phyloP scores from a whole-genome alignment of 75 land plant species.

The Sequoiadendron giganteum region DNA sequence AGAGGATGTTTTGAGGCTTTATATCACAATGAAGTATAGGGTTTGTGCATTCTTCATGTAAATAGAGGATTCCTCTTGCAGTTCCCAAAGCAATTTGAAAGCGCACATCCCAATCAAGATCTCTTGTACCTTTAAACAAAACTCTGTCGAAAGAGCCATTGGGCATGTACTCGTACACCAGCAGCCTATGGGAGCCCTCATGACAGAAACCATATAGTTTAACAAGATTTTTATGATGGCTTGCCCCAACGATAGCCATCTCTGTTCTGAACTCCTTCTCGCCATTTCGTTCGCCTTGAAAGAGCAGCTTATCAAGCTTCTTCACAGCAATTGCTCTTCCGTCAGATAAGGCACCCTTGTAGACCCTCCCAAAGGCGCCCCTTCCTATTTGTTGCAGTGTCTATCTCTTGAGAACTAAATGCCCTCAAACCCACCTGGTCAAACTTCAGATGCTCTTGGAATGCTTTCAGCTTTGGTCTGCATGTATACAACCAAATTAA shows the following conservation, averaged over 20 bases:
- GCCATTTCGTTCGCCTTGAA: background rate
- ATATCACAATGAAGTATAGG: background rate
- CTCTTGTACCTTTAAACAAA: constrained; percentile 21
- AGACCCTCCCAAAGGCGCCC: constrained; percentile 37
- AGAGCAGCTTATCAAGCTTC: constrained; percentile 20
- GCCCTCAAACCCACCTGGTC: background rate
- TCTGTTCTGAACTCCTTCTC: constrained; percentile 42
- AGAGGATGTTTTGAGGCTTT: background rate
- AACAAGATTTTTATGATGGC: constrained; percentile 41
- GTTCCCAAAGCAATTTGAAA: constrained; percentile 38
- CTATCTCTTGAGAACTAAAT: constrained; percentile 39
- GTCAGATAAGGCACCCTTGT: constrained; percentile 12
- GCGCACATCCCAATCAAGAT: constrained; percentile 38
- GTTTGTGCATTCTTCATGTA: constrained; percentile 7
- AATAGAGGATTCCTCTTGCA: constrained; percentile 43
- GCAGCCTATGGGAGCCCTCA: constrained; percentile 39
- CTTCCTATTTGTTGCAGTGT: constrained; percentile 30
- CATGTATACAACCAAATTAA: background rate
- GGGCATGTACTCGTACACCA: constrained; percentile 54
- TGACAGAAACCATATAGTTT: constrained; percentile 30
- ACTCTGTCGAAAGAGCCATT: constrained; percentile 37
- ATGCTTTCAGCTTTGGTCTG: background rate
- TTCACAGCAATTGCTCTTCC: constrained; percentile 25
- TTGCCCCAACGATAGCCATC: constrained; percentile 25
- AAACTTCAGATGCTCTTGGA: background rate